Conservation (phyloP, 192 early-diverging fungal genomes). For the Coemansia sp. region DNA sequence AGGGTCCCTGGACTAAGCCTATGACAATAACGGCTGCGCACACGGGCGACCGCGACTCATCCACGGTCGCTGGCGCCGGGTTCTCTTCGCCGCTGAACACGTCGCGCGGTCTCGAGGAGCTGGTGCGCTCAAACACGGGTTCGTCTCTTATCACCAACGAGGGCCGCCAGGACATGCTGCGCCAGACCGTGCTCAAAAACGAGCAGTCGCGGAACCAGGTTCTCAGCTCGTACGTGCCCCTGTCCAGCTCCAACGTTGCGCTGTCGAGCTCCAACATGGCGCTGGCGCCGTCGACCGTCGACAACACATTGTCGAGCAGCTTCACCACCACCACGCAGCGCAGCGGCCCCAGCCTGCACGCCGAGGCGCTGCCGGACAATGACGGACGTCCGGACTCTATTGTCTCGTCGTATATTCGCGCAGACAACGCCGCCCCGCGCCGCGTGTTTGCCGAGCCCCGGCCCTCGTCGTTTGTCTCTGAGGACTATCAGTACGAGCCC, state of each 20-base stretch:
- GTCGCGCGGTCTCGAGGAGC: slow-evolving; percentile 18
- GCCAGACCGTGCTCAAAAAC: slow-evolving; percentile 7
- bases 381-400: slow-evolving; percentile 25
- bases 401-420: slow-evolving; percentile 31
- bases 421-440: slow-evolving; percentile 23
- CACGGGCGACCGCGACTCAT: slow-evolving; percentile 3
- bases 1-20: slow-evolving; percentile 42
- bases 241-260: slow-evolving; percentile 33
- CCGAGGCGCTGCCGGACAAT: slow-evolving; percentile 16
- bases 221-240: slow-evolving; percentile 24
- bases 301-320: slow-evolving; percentile 10
- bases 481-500: slow-evolving; percentile 46
- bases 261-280: slow-evolving; percentile 3
- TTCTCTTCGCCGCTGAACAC: neutral
- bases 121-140: slow-evolving; percentile 35
- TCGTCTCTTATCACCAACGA: slow-evolving; percentile 13
- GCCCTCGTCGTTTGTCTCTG: slow-evolving; percentile 36
- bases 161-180: slow-evolving; percentile 25
- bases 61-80: slow-evolving; percentile 1
- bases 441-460: slow-evolving; percentile 18
- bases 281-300: neutral
- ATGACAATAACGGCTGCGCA: slow-evolving; percentile 4
- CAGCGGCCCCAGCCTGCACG: slow-evolving; percentile 41
- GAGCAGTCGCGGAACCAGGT: slow-evolving; percentile 5
- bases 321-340: slow-evolving; percentile 17